These are phyloP conservation scores for Penicillium sumatraense DNA, from an alignment of 2,329 filamentous ascomycete genomes.

Conservation along the genomic window DNA sequence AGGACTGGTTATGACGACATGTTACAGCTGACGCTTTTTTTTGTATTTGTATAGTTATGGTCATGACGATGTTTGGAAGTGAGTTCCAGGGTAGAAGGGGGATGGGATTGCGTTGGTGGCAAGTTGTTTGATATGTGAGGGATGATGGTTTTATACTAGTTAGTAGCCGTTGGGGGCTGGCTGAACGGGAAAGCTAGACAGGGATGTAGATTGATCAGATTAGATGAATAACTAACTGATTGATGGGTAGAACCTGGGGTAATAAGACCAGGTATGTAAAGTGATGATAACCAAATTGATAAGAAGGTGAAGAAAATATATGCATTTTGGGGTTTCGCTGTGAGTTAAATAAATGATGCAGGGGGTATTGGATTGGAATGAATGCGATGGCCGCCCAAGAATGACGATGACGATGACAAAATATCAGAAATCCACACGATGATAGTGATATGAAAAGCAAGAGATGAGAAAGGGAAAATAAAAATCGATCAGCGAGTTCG, in stretches of 20 bases:
- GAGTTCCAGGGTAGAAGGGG: not conserved
- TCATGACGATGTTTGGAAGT: not conserved
- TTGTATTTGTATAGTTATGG: not conserved
- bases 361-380: conserved; percentile 27
- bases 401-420: conserved; percentile 2
- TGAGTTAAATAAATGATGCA: conserved; percentile 20
- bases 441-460: not conserved
- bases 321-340: conserved; percentile 12
- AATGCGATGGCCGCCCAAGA: conserved; percentile 27
- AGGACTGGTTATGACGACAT: conserved; percentile 21
- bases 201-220: not conserved
- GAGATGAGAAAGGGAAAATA: conserved; percentile 5
- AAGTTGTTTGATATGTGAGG: not conserved
- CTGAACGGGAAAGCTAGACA: not conserved
- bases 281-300: conserved; percentile 4
- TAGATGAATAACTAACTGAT: not conserved
- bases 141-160: not conserved
- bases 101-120: not conserved
- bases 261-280: not conserved
- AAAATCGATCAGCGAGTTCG: conserved; percentile 33
- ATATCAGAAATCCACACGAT: conserved; percentile 1
- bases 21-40: not conserved
- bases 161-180: not conserved
- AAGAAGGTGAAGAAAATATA: not conserved
- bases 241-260: not conserved